Evolutionary conservation across 208 protist genomes (phyloP).

Genomic region (Leishmania turanica): DNA sequence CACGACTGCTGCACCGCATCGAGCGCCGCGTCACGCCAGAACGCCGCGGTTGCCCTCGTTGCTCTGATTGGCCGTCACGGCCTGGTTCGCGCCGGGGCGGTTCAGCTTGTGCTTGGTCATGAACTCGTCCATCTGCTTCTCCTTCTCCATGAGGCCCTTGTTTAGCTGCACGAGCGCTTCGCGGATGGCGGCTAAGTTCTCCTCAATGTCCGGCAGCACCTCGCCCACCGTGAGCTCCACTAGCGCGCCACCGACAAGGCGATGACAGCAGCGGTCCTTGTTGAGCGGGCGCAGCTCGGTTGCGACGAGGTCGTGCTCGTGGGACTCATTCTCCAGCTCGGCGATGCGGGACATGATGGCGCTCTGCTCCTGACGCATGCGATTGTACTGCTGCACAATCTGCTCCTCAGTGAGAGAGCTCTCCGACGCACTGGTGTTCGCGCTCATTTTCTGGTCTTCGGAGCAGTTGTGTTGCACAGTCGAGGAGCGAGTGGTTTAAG

Average conservation of each 20-base stretch:
- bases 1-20: neutral
- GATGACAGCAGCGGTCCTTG: conserved; percentile 92
- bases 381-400: conserved; percentile 85
- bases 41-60: conserved; percentile 59
- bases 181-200: conserved; percentile 84
- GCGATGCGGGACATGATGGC: conserved; percentile 85
- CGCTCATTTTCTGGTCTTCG: conserved; percentile 4
- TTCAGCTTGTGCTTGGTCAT: conserved; percentile 76
- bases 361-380: conserved; percentile 87
- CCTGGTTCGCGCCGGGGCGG: conserved; percentile 49
- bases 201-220: conserved; percentile 94
- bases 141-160: conserved; percentile 76
- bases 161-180: conserved; percentile 74
- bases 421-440: conserved; percentile 4
- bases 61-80: conserved; percentile 25
- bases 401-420: conserved; percentile 63
- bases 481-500: neutral
- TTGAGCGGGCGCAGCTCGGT: conserved; percentile 87
- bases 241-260: conserved; percentile 94
- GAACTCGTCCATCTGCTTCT: conserved; percentile 90
- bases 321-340: conserved; percentile 87
- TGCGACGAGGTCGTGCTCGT: conserved; percentile 93
- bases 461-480: neutral
- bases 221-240: conserved; percentile 95
- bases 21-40: conserved; percentile 45